These are phyloP conservation scores for Ilex paraguariensis DNA, from an alignment of 305 asterid genomes.

Conservation along the genomic window DNA sequence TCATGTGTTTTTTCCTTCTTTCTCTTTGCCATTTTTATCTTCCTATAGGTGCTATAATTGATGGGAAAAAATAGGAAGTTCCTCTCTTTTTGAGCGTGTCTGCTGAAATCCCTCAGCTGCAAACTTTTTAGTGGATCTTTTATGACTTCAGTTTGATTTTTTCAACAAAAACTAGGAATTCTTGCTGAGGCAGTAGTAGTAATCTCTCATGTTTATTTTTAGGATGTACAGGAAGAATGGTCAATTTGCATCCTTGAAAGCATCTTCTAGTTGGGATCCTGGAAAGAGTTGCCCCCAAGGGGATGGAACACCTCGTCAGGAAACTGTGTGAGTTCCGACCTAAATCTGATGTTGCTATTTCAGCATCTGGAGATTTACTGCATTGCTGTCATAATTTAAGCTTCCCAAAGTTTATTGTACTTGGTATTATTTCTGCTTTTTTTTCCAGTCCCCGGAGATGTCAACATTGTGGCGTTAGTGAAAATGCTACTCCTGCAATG, in stretches of 20 bases:
- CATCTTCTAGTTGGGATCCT: not conserved
- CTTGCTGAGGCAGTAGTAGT: not conserved
- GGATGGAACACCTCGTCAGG: not conserved
- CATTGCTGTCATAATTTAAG: not conserved
- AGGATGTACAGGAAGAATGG: conserved; percentile 5
- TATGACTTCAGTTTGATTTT: not conserved
- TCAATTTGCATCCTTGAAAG: not conserved
- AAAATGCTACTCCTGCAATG: conserved; percentile 27
- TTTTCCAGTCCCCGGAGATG: not conserved
- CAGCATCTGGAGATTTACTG: not conserved
- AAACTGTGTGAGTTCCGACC: not conserved
- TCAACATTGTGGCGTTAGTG: conserved; percentile 7
- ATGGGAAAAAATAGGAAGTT: not conserved
- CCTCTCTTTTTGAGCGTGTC: not conserved
- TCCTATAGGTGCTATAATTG: not conserved
- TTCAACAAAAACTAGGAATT: not conserved
- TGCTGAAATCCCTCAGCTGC: not conserved
- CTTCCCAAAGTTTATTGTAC: not conserved
- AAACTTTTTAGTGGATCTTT: not conserved
- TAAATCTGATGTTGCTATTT: not conserved
- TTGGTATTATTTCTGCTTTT: not conserved
- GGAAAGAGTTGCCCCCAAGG: not conserved
- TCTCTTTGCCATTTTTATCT: too few species aligned
- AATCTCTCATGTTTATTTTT: not conserved
- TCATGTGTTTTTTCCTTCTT: too few species aligned